Evolutionary conservation across 768 basidiomycete species (phyloP).

Genomic region (Hygrophorus pudorinus): DNA sequence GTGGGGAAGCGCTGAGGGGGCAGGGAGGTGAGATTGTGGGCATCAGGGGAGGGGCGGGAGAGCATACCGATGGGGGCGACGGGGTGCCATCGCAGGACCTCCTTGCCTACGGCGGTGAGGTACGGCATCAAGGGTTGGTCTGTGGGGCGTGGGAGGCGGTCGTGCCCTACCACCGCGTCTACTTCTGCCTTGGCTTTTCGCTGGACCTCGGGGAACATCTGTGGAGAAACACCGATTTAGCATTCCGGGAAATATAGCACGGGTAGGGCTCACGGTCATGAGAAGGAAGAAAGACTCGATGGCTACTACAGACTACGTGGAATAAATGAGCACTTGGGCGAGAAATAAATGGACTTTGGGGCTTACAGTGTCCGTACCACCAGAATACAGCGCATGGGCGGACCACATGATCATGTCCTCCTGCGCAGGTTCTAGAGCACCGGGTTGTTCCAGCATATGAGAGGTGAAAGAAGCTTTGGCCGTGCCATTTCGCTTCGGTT

Average conservation of each 20-base stretch:
- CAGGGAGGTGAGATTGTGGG: not conserved
- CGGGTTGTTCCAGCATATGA: constrained; percentile 1
- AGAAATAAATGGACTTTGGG: not conserved
- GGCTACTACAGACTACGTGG: not conserved
- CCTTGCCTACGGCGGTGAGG: constrained; percentile 32
- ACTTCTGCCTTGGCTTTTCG: constrained; percentile 44
- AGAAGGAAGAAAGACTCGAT: not conserved
- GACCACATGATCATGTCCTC: not conserved
- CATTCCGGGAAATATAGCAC: too few relatives aligned
- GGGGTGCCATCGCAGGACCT: constrained; percentile 39
- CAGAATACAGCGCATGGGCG: not conserved
- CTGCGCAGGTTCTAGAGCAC: not conserved
- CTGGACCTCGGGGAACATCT: constrained; percentile 30
- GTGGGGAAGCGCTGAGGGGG: constrained; percentile 33
- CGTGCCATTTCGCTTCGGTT: constrained; percentile 27
- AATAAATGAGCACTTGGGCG: not conserved
- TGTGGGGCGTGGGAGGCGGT: constrained; percentile 26
- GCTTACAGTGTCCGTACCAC: not conserved
- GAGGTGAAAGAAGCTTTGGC: constrained; percentile 20
- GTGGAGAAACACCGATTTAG: not conserved
- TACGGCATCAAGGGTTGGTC: constrained; percentile 42
- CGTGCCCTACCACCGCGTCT: constrained; percentile 28
- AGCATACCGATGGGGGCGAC: constrained; percentile 32
- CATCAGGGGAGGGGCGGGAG: not conserved
- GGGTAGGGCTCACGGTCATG: not conserved